These are phyloP conservation scores for Gracilaria gracilis DNA, from an alignment of 23 red algal genomes.

Conservation along the genomic window DNA sequence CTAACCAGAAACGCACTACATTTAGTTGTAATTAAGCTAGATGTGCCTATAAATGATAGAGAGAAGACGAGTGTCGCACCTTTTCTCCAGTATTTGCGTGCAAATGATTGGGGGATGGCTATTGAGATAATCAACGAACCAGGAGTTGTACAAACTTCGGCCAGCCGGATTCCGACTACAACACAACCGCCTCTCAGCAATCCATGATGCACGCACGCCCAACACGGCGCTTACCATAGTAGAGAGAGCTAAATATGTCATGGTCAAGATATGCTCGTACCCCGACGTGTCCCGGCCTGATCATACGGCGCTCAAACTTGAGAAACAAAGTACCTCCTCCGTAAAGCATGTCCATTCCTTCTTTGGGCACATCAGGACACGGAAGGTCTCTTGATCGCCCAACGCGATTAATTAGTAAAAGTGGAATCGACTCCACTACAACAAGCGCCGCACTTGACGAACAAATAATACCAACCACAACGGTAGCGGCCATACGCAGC, in stretches of 20 bases:
- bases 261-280: neutral
- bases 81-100: too few relatives aligned
- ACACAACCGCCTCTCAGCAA: neutral
- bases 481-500: neutral
- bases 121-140: neutral
- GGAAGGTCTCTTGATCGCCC: neutral
- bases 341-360: slow-evolving; percentile 2
- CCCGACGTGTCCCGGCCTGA: neutral
- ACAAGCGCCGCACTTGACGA: slow-evolving; percentile 2
- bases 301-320: neutral
- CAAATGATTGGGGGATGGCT: too few relatives aligned
- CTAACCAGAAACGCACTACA: too few relatives aligned
- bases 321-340: slow-evolving; percentile 11
- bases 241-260: neutral
- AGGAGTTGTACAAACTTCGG: neutral
- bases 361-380: neutral
- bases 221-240: neutral
- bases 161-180: neutral
- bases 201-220: slow-evolving; percentile 10
- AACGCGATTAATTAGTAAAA: neutral
- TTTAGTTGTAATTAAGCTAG: too few relatives aligned
- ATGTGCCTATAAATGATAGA: too few relatives aligned
- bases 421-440: slow-evolving; percentile 1
- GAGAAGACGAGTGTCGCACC: too few relatives aligned
- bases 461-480: slow-evolving; percentile 16